Base-by-base conservation (phyloP, 2,329 filamentous ascomycete genomes). In the Phoma sp. region DNA sequence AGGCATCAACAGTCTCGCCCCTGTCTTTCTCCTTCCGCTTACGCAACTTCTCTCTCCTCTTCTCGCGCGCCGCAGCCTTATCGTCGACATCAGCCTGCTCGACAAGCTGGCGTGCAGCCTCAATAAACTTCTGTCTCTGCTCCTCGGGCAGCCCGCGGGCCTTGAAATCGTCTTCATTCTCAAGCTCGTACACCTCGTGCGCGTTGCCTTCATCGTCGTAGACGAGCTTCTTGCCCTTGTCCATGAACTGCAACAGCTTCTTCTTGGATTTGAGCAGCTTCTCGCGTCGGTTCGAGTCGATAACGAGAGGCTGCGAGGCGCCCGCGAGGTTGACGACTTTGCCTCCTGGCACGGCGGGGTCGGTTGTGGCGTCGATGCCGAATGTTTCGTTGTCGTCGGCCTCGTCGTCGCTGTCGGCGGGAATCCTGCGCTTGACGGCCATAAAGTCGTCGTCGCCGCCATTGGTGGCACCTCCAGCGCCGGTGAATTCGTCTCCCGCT, bases 191-290 rank as follows among this genome's bases (percentile, higher is more conserved):
- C 13, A 96, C 75, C 60, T 90, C 85, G 74, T 95, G 92, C 3
- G 92, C 83, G 58, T 90, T 88, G 64, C 93, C 94, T 29, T 97
- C 92, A 43, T 96, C 93, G 77, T 98, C 94, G 74, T 94, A 99
- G 5, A 97, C 83, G 7, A 97, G 80, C 73, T 95, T 96, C 36
- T 85, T 88, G 12, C 91, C 90, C 71, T 89, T 90, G 70, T 92
- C 91, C 81, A 92, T 96, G 81, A 91, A 90, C 73, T 96, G 95
- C 71, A 92, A 84, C 62, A 97, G 85, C 76, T 96, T 90, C 83
- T 96, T 96, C 82, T 97, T 98, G 19, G 91, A 96, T 70, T 89
- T 89, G 62, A 98, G 85, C n/a, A 96, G 84, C 79, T 97, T 98
- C 78, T 96, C 94, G 64, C 92, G 88, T 22, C 95, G 91, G 76